phyloP scores from a whole-genome alignment of 306 rosid genomes.

The Castanospermum australe region DNA sequence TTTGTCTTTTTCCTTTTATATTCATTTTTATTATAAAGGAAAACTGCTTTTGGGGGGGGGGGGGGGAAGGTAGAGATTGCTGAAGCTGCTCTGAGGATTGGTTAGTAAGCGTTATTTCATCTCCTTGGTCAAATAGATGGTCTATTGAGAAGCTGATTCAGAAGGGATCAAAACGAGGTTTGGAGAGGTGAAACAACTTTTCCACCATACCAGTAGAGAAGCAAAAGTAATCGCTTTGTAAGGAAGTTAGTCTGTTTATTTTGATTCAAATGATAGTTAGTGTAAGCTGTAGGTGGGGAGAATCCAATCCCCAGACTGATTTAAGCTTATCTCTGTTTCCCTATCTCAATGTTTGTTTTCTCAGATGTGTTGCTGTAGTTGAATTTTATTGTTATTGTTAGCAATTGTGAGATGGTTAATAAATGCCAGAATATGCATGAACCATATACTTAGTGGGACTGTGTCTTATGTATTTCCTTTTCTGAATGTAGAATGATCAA shows the following conservation, averaged over 20 bases:
- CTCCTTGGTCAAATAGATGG: background rate
- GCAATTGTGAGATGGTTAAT: slow-evolving; percentile 71
- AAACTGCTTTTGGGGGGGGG: slow-evolving; percentile 40
- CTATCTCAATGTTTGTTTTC: slow-evolving; percentile 31
- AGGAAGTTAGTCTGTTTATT: slow-evolving; percentile 39
- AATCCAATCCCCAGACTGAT: slow-evolving; percentile 38
- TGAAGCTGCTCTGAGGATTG: slow-evolving; percentile 31
- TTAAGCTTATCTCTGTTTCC: slow-evolving; percentile 24
- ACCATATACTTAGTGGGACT: slow-evolving; percentile 39
- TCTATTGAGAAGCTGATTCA: slow-evolving; percentile 19
- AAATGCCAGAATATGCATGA: slow-evolving; percentile 67
- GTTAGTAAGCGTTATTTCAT: background rate
- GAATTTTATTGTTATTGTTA: slow-evolving; percentile 68
- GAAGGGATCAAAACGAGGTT: slow-evolving; percentile 10
- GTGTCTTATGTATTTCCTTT: slow-evolving; percentile 22
- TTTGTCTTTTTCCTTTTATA: slow-evolving; percentile 47
- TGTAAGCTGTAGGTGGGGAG: slow-evolving; percentile 50
- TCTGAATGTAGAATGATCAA: slow-evolving; percentile 38
- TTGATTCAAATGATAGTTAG: slow-evolving; percentile 64
- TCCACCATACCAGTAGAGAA: slow-evolving; percentile 36
- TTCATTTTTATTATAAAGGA: slow-evolving; percentile 57
- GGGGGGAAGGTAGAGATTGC: slow-evolving; percentile 26
- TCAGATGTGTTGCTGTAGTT: slow-evolving; percentile 53
- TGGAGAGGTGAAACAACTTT: slow-evolving; percentile 31
- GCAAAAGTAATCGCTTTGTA: slow-evolving; percentile 24